A percentile compares a stretch with the other conserved stretches of the same genome.
Evolutionary conservation across 129 eudicot species (phyloP).

Genomic region (Centrapalus pauciflorus): DNA sequence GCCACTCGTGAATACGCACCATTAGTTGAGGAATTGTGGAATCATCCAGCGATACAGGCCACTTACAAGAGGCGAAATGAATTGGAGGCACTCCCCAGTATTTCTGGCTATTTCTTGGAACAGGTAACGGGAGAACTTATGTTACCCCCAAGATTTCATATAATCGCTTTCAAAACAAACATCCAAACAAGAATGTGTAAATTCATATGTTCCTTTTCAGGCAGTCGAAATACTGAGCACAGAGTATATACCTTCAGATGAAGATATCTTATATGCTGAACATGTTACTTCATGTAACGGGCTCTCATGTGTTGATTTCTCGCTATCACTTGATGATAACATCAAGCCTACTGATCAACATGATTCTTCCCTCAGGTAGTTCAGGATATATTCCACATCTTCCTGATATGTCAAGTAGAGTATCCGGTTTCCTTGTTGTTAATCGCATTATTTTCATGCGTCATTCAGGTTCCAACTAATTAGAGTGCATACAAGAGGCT

Average conservation of each 20-base stretch:
- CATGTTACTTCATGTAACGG: constrained; percentile 95
- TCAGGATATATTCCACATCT: no score
- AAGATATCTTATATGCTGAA: constrained; percentile 87
- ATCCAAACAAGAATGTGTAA: no score
- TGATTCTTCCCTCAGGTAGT: constrained; percentile 72
- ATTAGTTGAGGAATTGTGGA: constrained; percentile 84
- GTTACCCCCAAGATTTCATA: no score
- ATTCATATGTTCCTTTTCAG: constrained; percentile 40
- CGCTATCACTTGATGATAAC: constrained; percentile 47
- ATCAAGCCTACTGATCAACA: constrained; percentile 46
- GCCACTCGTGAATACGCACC: constrained; percentile 98
- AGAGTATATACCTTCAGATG: constrained; percentile 81
- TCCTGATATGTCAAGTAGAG: no score
- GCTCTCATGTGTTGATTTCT: constrained; percentile 79
- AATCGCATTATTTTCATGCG: no score
- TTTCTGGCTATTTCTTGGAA: constrained; percentile 86
- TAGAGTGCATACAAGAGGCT: constrained; percentile 85
- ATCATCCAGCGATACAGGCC: constrained; percentile 72
- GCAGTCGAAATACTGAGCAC: constrained; percentile 63
- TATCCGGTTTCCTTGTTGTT: no score
- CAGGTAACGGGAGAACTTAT: constrained; percentile 47
- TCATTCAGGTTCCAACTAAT: constrained; percentile 72
- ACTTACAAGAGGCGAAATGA: constrained; percentile 81
- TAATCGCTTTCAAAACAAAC: no score
- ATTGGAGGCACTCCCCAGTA: constrained; percentile 63